Conservation (phyloP, 345 rosid species). For the Eucalyptus viminalis region DNA sequence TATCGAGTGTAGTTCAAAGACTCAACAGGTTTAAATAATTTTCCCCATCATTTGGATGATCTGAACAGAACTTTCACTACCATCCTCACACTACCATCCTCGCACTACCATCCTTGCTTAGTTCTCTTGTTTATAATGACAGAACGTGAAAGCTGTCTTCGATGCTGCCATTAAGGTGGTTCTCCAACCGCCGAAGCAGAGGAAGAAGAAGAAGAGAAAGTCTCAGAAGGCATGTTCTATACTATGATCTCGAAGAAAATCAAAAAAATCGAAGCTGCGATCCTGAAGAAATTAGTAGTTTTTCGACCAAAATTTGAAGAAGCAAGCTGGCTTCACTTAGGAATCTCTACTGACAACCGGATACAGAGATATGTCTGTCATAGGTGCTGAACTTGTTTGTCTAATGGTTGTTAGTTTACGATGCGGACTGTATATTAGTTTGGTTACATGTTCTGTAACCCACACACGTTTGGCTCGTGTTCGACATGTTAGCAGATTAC, state of each 20-base stretch:
- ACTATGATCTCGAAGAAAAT: conserved; percentile 4
- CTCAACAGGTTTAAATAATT: conserved; percentile 1
- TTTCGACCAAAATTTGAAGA: not conserved
- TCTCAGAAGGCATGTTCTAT: conserved; percentile 25
- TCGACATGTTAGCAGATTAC: not conserved
- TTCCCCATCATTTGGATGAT: not conserved
- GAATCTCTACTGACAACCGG: not conserved
- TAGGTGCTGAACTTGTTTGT: not conserved
- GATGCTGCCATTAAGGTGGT: conserved; percentile 49
- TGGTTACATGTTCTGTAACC: not conserved
- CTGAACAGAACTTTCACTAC: not conserved
- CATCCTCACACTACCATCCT: not conserved
- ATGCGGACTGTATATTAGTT: not conserved
- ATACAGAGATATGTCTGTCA: not conserved
- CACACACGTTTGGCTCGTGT: not conserved
- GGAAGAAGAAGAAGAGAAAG: conserved; percentile 34
- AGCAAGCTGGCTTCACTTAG: not conserved
- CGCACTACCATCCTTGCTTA: not conserved
- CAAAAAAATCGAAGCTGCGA: not conserved
- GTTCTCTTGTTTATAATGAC: not conserved
- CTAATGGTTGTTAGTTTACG: not conserved
- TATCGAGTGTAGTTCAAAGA: conserved; percentile 7
- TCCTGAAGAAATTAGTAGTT: not conserved
- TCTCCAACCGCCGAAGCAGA: conserved; percentile 45
- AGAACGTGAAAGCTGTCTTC: conserved; percentile 46